Evolutionary conservation across 208 protist species (phyloP), one percentile per base, ranked within the genome.

Genomic region (Trypanosoma scelopori): DNA sequence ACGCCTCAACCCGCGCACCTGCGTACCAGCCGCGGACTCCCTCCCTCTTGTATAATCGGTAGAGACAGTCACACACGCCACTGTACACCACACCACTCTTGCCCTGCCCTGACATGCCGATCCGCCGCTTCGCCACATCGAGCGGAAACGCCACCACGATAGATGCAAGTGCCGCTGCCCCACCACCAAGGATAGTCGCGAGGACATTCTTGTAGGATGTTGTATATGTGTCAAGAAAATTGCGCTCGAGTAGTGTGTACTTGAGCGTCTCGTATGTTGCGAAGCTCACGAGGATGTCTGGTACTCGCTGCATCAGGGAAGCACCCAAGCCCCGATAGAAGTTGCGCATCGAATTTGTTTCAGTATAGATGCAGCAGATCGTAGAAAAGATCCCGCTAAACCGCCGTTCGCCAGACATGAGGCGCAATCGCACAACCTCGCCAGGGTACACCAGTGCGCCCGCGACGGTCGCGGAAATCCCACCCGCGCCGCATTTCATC

Each of bases 241-340:
- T 56, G 22, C 43, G 25, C 51, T 93, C 86, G 4, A 93, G 52
- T 15, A 94, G 32, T 3, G 63, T 55, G 55, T 93, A 94, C 71
- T 96, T 96, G 23, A 93, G 63, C 15, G 85, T 96, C 57, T 96
- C 91, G 39, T 96, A 96, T 0, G 85, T 91, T 28, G 91, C 86
- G 39, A 96, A 96, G 76, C 78, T 90, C 20, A 96, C 63, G 13
- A 93, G 71, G 41, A 96, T 89, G 59, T 96, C 91, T 0, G 91
- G 91, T 42, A 96, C 88, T 11, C 85, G 78, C 76, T 96, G 91
- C 71, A 92, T 75, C 4, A 94, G 70, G 23, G 87, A 93, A 0
- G 91, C 87, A 0, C 79, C 81, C n/a, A 96, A 75, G 11, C 91
- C 91, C 41, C 86, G 71, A 62, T 96, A 96, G 48, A 96, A 94